Base-by-base conservation (phyloP, 345 rosid genomes). In the Eutrema japonicum region DNA sequence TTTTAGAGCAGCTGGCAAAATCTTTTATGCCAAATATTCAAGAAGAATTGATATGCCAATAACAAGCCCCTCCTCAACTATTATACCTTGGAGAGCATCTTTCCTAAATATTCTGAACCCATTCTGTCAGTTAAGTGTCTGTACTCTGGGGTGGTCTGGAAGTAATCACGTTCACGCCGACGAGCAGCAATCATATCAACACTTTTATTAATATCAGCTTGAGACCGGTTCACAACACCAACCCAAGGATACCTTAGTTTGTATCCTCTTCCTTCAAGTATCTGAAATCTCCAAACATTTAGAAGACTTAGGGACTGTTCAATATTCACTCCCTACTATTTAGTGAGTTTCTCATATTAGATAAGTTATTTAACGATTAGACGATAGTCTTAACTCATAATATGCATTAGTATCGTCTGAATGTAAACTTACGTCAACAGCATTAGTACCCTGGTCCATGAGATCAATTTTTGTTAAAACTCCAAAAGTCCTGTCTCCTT, bases 171-270 rank as follows among this genome's bases (percentile, higher is more conserved):
- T 82, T 94, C 98, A 80, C 86, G 89, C 38, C 83, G 92, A 53
- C 98, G 96, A 71, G 98, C 98, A 82, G 96, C 97, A 63, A 94
- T 91, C 98, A 94, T 94, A 77, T 94, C 98, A 63, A 94, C 97
- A 64, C 95, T 94, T 82, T 88, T 91, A 67, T 94, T 94, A 10
- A 91, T 94, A 71, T 91, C 98, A 83, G 97, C 97, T 81, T 91
- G 98, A 73, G 98, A 94, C 75, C 97, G 97, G 79, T 94, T 94
- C 41, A 94, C 98, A 73, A 94, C 96, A 50, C 98, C 98, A 62
- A 94, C 83, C 98, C 98, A 94, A 56, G 96, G 95, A 81, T 42
- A 94, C 75, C 87, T 90, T 61, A 94, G 84, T 80, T 87, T 89
- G 78, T 91, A 94, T 71, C 96, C 77, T 76, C 76, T 88, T 78